phyloP scores from a whole-genome alignment of 345 rosid genomes.

The Carallia pectinifolia region DNA sequence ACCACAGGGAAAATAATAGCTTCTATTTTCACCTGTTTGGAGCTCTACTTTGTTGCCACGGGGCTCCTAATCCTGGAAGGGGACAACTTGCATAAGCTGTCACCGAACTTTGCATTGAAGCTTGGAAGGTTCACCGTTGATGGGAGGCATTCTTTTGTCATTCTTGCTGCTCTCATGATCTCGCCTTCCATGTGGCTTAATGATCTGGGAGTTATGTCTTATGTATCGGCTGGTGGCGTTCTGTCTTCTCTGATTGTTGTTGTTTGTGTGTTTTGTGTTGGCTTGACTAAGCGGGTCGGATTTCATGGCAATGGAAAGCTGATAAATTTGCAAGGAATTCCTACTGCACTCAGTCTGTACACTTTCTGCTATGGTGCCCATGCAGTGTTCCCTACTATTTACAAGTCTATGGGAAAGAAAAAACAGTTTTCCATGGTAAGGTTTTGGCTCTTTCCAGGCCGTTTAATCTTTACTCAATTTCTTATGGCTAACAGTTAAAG shows the following conservation, averaged over 20 bases:
- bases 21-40: slow-evolving; percentile 37
- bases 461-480: too few relatives aligned
- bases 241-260: slow-evolving; percentile 35
- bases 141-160: slow-evolving; percentile 34
- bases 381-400: slow-evolving; percentile 44
- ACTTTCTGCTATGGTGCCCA: slow-evolving; percentile 51
- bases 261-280: slow-evolving; percentile 40
- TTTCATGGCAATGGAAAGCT: slow-evolving; percentile 36
- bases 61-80: slow-evolving; percentile 47
- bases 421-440: slow-evolving; percentile 40
- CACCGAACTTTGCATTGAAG: slow-evolving; percentile 30
- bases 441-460: neutral
- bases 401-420: slow-evolving; percentile 43
- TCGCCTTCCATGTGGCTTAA: slow-evolving; percentile 45
- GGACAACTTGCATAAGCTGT: slow-evolving; percentile 44
- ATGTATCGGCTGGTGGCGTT: slow-evolving; percentile 50
- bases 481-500: too few relatives aligned
- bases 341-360: slow-evolving; percentile 41
- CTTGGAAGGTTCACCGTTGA: slow-evolving; percentile 25
- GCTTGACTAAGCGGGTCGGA: slow-evolving; percentile 29
- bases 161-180: slow-evolving; percentile 30
- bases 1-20: slow-evolving; percentile 37
- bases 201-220: slow-evolving; percentile 36
- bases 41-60: slow-evolving; percentile 48
- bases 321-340: slow-evolving; percentile 36